Evolutionary conservation across 2,329 filamentous ascomycete genomes (phyloP), one percentile per base, ranked within the genome.

Genomic region (Mariannaea sp.): DNA sequence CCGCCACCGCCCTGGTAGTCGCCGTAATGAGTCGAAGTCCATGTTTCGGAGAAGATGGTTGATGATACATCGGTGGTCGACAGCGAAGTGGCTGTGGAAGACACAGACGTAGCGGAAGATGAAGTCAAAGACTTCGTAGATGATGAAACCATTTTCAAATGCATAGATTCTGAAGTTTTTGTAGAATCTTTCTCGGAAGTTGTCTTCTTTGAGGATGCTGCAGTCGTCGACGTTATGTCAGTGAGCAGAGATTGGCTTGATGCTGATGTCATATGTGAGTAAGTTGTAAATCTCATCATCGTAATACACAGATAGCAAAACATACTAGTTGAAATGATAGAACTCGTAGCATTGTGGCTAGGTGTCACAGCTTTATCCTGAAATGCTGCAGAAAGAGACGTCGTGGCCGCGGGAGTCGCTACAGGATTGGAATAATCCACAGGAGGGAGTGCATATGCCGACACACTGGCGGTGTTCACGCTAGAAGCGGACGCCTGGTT

Each of bases 21-120:
- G 13, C 38, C 63, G 52, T 63, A 65, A 30, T 49, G 59, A 13
- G 59, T 56, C 2, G 60, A 62, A 4, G 58, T 59, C 63, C 61
- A 64, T 10, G 60, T 62, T 56, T 66, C 55, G 14, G 64, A 66
- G 24, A 58, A 42, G 24, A 30, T 59, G 5, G 53, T 41, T 17
- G 56, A 56, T 7, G 62, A 62, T 6, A 40, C 13, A 3, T 53
- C 56, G 17, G 57, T 44, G 7, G 56, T 52, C 30, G 58, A 42
- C 17, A 61, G 53, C 29, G 59, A 64, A 43, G 58, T 53, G 3
- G 36, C 41, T 8, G 40, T 64, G 22, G 17, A 64, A 19, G 33
- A 39, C 49, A 22, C 56, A 47, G 24, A 61, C 45, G 58, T 66
- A 41, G 53, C 22, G 20, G 60, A 49, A 19, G 59, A 54, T 26